Percentiles rank a stretch among this genome's conserved stretches.
Conservation (phyloP, 768 basidiomycete genomes). For the Psilocybe azurescens region DNA sequence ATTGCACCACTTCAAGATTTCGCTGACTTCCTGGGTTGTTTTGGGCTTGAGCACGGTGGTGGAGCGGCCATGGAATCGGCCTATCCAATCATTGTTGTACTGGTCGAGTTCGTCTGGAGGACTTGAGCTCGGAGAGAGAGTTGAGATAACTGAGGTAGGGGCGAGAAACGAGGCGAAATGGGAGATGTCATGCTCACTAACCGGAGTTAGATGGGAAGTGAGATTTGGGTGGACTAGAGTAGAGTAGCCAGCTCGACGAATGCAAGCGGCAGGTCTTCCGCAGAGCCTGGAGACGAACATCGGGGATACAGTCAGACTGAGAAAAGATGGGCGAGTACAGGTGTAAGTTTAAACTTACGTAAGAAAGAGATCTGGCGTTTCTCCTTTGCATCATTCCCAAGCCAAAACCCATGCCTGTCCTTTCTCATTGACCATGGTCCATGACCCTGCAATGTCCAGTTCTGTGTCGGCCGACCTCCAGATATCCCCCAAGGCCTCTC, state of each 20-base stretch:
- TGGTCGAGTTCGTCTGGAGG: conserved; percentile 69
- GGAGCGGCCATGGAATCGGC: conserved; percentile 85
- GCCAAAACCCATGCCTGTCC: conserved; percentile 1
- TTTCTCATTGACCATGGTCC: not conserved
- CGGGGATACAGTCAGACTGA: conserved; percentile 8
- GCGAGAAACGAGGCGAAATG: conserved; percentile 74
- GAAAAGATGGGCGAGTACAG: conserved; percentile 10
- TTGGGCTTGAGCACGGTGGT: conserved; percentile 90
- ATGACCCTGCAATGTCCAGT: not conserved
- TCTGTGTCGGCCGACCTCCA: not conserved
- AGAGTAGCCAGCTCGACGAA: conserved; percentile 26
- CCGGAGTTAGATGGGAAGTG: conserved; percentile 43
- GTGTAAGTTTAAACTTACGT: too few species aligned
- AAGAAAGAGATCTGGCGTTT: conserved; percentile 1
- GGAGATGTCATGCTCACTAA: conserved; percentile 62
- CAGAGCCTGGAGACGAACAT: conserved; percentile 29
- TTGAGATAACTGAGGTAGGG: conserved; percentile 68
- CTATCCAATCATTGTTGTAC: conserved; percentile 96
- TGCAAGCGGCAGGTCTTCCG: conserved; percentile 21
- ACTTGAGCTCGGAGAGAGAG: conserved; percentile 54
- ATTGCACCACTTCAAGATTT: conserved; percentile 88
- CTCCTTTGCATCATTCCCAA: conserved; percentile 6
- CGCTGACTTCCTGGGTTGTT: conserved; percentile 85
- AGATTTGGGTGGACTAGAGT: conserved; percentile 26
- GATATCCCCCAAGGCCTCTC: not conserved